These are phyloP conservation scores for Epicoccum nigrum DNA, from an alignment of 2,329 filamentous ascomycete genomes.

Conservation along the genomic window DNA sequence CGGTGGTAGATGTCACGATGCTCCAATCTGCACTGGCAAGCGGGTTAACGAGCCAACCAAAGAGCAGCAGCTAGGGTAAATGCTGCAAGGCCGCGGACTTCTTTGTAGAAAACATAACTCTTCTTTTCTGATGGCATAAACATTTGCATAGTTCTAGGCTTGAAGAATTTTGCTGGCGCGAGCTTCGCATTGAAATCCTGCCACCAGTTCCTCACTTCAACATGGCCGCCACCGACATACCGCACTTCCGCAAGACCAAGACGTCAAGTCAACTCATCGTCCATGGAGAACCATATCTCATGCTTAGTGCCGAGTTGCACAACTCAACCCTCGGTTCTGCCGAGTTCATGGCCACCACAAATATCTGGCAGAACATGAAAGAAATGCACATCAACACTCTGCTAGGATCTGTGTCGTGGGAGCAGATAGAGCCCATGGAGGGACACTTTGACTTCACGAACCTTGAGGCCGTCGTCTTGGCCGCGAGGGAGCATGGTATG, in stretches of 20 bases:
- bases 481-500: constrained; percentile 47
- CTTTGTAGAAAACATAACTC: too few species aligned
- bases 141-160: too few species aligned
- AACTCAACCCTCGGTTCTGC: constrained; percentile 56
- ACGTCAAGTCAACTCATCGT: constrained; percentile 50
- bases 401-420: constrained; percentile 55
- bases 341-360: constrained; percentile 51
- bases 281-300: constrained; percentile 53
- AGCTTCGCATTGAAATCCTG: too few species aligned
- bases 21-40: background rate
- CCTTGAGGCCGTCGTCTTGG: constrained; percentile 50
- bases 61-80: constrained; percentile 2
- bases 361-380: constrained; percentile 52
- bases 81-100: background rate
- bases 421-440: constrained; percentile 55
- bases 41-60: constrained; percentile 1
- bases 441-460: constrained; percentile 52
- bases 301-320: constrained; percentile 55
- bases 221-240: constrained; percentile 25
- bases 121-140: background rate
- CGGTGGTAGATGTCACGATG: background rate
- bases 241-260: constrained; percentile 30
- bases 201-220: background rate
- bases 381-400: constrained; percentile 54
- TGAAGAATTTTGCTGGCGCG: too few species aligned